Evolutionary conservation across 2,329 filamentous ascomycete genomes (phyloP), one percentile per base, ranked within the genome.

Genomic region (Pyrenophora teres): DNA sequence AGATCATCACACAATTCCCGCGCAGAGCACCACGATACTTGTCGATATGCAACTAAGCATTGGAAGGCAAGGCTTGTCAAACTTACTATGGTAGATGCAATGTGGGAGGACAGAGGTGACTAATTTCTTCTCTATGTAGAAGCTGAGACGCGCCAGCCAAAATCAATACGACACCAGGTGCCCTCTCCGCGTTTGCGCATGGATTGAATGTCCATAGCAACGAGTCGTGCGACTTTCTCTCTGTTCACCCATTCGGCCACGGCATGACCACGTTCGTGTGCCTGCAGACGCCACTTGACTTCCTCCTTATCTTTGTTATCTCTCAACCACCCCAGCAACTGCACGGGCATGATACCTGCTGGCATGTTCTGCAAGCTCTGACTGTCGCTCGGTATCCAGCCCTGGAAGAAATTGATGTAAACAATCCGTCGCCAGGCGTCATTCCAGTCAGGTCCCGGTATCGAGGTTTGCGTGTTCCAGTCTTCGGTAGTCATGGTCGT

Each of bases 371-470:
- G 63, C 32, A 76, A 54, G 7, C 58, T 60, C 36, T 55, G 53
- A 0, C 52, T 56, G 27, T 73, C 64, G 37, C 51, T 56, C 3
- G 77, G 77, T 3, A 77, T 70, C 76, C 77, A 78, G 37, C 77
- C 77, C 54, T 79, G 77, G 16, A 70, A 71, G 19, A 75, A 55
- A 25, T 75, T 74, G 35, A 80, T 30, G 25, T 76, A 75, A 1
- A 58, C 64, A 18, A 80, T 63, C 21, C 76, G 76, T n/a, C 73
- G 69, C 78, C 78, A 80, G 1, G 70, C 70, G 9, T 68, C 68
- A 21, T 69, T 72, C 71, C 76, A 78, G 57, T 76, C 58, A 6
- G 72, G 65, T 25, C 70, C 56, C 9, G 62, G 65, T 0, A 58
- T 54, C 0, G 47, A 50, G 2, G 40, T 40, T 19, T 51, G 49